Base-by-base conservation (phyloP, 2,329 filamentous ascomycete genomes). In the Teratosphaeria destructans region DNA sequence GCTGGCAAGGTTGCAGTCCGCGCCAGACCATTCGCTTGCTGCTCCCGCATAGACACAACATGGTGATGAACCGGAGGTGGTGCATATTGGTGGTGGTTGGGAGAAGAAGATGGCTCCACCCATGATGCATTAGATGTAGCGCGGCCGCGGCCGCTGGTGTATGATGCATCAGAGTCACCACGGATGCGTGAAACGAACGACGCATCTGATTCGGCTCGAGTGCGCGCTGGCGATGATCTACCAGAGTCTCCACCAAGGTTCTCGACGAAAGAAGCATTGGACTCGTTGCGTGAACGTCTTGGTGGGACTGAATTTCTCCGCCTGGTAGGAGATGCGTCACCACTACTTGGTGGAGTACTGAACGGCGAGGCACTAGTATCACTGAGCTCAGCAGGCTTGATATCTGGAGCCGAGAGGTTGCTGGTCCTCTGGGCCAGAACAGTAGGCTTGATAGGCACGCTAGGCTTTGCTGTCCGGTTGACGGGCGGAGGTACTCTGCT, bases 381-480 rank as follows among this genome's bases (percentile, higher is more conserved):
- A 2, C 71, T 68, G 5, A 64, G 27, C 6, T 70, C 68, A 16
- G 59, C 62, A 71, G 67, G 78, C 70, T 68, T 78, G 75, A 62
- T 77, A 72, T 69, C 74, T 53, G 70, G 77, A 37, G 67, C 76
- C 27, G 64, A 57, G 5, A 71, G 61, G 19, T 61, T 65, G 54
- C 60, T 63, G 7, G 68, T 47, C 47, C 66, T 66, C 47, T 67
- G 65, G 7, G 63, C 61, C 23, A 70, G 57, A 5, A 61, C 55
- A 5, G 57, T 55, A 10, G 69, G 69, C 57, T 71, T 71, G 7
- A 54, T 71, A 11, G 79, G 79, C 58, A 88, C 81, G 67, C 84
- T 86, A 3, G 87, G 87, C 73, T 95, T 95, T 49, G 89, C 89
- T 34, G 85, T 85, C 58, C 92, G 85, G 71, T 95, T 94, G 43